Conservation (phyloP, 2,329 filamentous ascomycete genomes). For the Pestalotiopsis sp. region DNA sequence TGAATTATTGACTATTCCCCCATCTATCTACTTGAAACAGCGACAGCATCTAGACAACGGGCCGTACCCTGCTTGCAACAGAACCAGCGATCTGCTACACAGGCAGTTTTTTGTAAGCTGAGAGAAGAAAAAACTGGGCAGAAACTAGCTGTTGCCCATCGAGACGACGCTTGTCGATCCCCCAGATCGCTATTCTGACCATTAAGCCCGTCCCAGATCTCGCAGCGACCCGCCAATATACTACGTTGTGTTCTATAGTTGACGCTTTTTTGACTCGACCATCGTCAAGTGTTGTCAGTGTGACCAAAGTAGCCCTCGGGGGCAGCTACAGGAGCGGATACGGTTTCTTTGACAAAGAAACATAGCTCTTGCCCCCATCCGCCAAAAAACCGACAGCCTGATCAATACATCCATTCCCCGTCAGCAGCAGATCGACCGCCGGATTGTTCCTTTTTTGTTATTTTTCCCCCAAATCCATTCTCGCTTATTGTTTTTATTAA, state of each 20-base stretch:
- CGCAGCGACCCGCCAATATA: not conserved
- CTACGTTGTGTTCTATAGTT: not conserved
- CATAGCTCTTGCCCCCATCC: not conserved
- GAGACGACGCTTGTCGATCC: conserved; percentile 4
- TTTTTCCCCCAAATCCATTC: not conserved
- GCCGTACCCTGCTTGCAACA: not conserved
- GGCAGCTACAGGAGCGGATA: not conserved
- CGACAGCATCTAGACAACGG: not conserved
- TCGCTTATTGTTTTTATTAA: not conserved
- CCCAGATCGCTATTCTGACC: not conserved
- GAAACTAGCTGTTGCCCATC: conserved; percentile 2
- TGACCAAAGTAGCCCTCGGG: not conserved
- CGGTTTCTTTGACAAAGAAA: not conserved
- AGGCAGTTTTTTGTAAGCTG: not conserved
- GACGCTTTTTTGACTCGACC: not conserved
- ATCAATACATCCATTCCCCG: no score
- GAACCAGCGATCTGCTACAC: not conserved
- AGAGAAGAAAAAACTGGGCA: not conserved
- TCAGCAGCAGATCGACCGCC: no score
- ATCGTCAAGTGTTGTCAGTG: not conserved
- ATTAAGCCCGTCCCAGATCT: not conserved
- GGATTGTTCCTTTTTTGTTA: not conserved
- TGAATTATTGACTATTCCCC: conserved; percentile 1
- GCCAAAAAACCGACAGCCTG: not conserved
- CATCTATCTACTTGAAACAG: conserved; percentile 6